Evolutionary conservation across 23 red algal species (phyloP), one percentile per base, ranked within the genome.

Genomic region (Gracilaria gracilis): DNA sequence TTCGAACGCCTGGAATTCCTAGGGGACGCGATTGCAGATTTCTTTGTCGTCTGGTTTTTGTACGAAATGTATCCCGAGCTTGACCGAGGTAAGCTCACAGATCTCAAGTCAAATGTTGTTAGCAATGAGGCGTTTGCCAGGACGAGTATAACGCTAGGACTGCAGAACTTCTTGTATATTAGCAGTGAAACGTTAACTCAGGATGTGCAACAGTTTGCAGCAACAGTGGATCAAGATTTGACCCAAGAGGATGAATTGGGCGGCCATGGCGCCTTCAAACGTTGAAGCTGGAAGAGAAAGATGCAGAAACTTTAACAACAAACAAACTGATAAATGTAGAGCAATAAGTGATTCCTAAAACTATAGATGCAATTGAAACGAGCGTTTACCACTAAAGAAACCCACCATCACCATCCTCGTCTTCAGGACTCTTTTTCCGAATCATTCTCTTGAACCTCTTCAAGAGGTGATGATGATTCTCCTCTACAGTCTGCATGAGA

Each of bases 1-100:
- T 94, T 88, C 77, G 37, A 94, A 42, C 92, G 92, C 14, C 82
- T 94, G 9, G 92, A 94, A 40, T 94, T 94, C 66, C 59, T 94
- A 31, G 92, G 92, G 16, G 92, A 94, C 49, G 92, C 92, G 7
- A 81, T 88, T 34, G 76, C 84, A 25, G 92, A 88, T 67, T 82
- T 94, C 38, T 88, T 61, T 64, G 84, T 94, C 21, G 65, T 87
- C 13, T 62, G 82, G 27, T 94, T 69, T 42, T 57, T 94, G 11
- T 94, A 87, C 75, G 83, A 94, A 57, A 75, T 83, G 40, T 94
- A 94, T 36, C 92, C 92, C 31, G 74, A 82, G 29, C 72, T 88
- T 53, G 84, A 83, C 33, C 92, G 83, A 4, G 92, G 92, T 8
- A 83, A 94, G 71, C 67, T 94, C 29, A 94, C 92, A 15, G 75